phyloP scores from a whole-genome alignment of 2,329 filamentous ascomycete species.

The Neocatenulostroma microsporum region DNA sequence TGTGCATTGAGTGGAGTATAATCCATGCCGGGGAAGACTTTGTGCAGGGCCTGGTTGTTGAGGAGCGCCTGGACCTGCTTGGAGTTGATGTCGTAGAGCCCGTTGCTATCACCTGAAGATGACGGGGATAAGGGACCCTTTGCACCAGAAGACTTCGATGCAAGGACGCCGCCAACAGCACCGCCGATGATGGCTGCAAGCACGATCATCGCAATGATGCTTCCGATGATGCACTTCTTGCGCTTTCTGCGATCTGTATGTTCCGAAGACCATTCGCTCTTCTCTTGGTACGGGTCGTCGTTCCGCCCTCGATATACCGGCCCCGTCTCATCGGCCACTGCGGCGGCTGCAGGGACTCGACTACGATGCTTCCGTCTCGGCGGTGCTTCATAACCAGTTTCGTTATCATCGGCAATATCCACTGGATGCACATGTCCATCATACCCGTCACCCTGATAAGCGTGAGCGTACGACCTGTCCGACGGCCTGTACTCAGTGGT shows the following conservation, averaged over 20 bases:
- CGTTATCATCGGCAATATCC: no score
- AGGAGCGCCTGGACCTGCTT: conserved; percentile 71
- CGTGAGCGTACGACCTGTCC: no score
- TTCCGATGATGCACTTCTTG: conserved; percentile 61
- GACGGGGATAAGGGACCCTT: conserved; percentile 15
- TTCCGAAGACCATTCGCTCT: conserved; percentile 56
- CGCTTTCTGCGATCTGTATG: conserved; percentile 57
- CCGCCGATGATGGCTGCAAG: conserved; percentile 66
- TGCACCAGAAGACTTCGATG: conserved; percentile 5
- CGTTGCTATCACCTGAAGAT: conserved; percentile 27
- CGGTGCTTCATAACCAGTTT: no score
- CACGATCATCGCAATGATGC: conserved; percentile 57
- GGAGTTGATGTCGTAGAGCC: conserved; percentile 62
- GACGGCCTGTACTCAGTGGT: no score
- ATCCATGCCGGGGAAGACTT: conserved; percentile 90
- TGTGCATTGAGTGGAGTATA: conserved; percentile 90
- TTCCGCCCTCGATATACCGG: no score
- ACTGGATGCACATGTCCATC: no score
- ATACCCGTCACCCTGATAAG: no score
- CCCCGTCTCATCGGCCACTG: conserved; percentile 22
- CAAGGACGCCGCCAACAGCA: conserved; percentile 63
- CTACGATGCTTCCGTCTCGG: conserved; percentile 1
- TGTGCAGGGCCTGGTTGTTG: conserved; percentile 75
- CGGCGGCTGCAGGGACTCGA: conserved; percentile 41
- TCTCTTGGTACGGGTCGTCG: no score